Conservation (phyloP, 495 filamentous ascomycete genomes). For the Penicillium paradoxum region DNA sequence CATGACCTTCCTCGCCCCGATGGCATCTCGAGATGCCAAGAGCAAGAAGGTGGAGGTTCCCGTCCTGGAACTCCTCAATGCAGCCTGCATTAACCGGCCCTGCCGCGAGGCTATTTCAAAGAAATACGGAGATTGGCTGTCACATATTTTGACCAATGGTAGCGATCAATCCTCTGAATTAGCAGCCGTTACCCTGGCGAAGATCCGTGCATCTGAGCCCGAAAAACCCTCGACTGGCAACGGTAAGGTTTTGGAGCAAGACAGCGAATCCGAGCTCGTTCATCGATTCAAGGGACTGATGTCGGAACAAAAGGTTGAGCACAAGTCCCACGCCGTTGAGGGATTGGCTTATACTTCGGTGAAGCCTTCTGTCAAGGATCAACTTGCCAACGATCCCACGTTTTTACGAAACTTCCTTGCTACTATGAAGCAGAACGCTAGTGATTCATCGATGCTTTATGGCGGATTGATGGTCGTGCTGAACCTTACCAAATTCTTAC, state of each 20-base stretch:
- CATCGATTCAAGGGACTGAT: slow-evolving; percentile 75
- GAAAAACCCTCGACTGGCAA: slow-evolving; percentile 33
- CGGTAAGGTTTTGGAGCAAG: slow-evolving; percentile 39
- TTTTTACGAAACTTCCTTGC: slow-evolving; percentile 66
- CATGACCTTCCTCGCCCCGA: slow-evolving; percentile 58
- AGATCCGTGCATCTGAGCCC: slow-evolving; percentile 53
- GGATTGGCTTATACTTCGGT: slow-evolving; percentile 90
- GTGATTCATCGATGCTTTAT: slow-evolving; percentile 69
- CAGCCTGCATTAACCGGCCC: slow-evolving; percentile 73
- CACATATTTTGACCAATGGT: slow-evolving; percentile 66
- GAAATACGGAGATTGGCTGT: slow-evolving; percentile 77
- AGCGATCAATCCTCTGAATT: slow-evolving; percentile 59
- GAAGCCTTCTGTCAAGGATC: slow-evolving; percentile 75
- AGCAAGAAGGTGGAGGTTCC: slow-evolving; percentile 74
- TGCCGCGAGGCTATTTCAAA: slow-evolving; percentile 77
- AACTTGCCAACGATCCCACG: slow-evolving; percentile 57
- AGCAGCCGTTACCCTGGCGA: slow-evolving; percentile 82
- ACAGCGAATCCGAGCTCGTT: slow-evolving; percentile 64
- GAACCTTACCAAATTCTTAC: slow-evolving; percentile 79
- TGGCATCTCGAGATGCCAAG: slow-evolving; percentile 69
- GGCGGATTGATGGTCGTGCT: slow-evolving; percentile 76
- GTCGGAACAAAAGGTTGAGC: slow-evolving; percentile 52
- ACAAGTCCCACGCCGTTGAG: slow-evolving; percentile 68
- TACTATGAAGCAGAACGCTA: slow-evolving; percentile 52
- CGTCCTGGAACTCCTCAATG: slow-evolving; percentile 80